Evolutionary conservation across 768 basidiomycete genomes (phyloP), one percentile per base, ranked within the genome.

Genomic region (Boletus pseudo-olivaceus): DNA sequence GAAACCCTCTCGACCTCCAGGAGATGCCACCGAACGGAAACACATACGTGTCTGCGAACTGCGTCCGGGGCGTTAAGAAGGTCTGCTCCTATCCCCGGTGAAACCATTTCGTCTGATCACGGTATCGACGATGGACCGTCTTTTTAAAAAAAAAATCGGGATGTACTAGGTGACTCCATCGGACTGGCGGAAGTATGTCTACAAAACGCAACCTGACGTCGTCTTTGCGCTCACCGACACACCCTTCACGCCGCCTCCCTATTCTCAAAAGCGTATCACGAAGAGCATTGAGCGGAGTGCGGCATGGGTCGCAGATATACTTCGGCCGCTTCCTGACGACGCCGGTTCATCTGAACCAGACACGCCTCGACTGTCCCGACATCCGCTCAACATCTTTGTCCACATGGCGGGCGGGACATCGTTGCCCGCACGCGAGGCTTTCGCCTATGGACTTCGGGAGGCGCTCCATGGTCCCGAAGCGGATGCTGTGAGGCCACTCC

Each of bases 21-120:
- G 83, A 83, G 57, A 85, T 90, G 80, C 90, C 90, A 0, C 73
- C 88, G 0, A 93, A 91, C 57, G 82, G 84, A 4, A 81, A 83
- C 34, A 59, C 74, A 7, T 73, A 79, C 56, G 69, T 90, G 11
- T 76, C 78, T 4, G 83, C 82, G 0, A 72, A 76, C 32, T 84
- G 84, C 49, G 68, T 86, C 27, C 75, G 88, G 10, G 91, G 91
- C 9, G 82, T 90, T 1, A 79, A 82, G 26, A 87, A 85, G 82
- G 88, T 87, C 32, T 26, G 73, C 51, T 44, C 23, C 12, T 15
- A 17, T 51, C 33, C 29, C 33, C 29, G 33, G 5, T 30, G n/a
- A 35, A 27, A 46, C 3, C 10, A 42, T 29, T 14, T 23, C 38
- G 49, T 49, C 49, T 54, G 47, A 44, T 52, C 14, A 30, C 37